These are phyloP conservation scores for Colletotrichum camelliae DNA, from an alignment of 2,329 filamentous ascomycete species.

Conservation along the genomic window DNA sequence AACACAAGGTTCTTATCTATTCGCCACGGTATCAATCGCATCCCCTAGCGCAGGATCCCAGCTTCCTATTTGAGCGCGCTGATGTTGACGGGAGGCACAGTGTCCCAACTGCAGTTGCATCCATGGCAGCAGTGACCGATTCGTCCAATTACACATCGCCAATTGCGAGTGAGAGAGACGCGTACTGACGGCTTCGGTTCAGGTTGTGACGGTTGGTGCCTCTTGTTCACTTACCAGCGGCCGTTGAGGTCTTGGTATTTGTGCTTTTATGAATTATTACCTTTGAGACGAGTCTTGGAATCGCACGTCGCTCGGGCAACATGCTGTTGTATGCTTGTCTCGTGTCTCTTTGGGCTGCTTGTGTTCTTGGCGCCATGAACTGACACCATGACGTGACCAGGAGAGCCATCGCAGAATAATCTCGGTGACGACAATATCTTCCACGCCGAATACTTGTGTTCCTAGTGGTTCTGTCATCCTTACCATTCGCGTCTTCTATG, in stretches of 20 bases:
- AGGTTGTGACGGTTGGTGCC: background rate
- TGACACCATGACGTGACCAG: background rate
- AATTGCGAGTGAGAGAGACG: background rate
- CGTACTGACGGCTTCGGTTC: background rate
- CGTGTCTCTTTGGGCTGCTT: background rate
- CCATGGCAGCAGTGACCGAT: background rate
- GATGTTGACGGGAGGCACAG: background rate
- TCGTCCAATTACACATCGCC: background rate
- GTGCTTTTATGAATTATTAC: rapidly evolving
- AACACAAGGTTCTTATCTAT: background rate
- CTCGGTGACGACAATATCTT: background rate
- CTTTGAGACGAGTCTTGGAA: background rate
- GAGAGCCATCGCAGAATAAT: background rate
- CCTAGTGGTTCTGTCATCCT: background rate
- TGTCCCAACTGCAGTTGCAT: background rate
- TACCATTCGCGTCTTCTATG: background rate
- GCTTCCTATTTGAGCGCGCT: background rate
- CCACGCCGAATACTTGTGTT: background rate
- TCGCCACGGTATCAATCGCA: background rate
- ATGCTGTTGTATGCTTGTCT: rapidly evolving
- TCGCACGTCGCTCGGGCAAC: background rate
- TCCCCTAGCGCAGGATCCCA: background rate
- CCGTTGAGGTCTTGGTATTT: background rate
- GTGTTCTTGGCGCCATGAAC: background rate
- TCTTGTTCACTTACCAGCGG: background rate